phyloP scores from a whole-genome alignment of 345 rosid species.

The Aegle marmelos region DNA sequence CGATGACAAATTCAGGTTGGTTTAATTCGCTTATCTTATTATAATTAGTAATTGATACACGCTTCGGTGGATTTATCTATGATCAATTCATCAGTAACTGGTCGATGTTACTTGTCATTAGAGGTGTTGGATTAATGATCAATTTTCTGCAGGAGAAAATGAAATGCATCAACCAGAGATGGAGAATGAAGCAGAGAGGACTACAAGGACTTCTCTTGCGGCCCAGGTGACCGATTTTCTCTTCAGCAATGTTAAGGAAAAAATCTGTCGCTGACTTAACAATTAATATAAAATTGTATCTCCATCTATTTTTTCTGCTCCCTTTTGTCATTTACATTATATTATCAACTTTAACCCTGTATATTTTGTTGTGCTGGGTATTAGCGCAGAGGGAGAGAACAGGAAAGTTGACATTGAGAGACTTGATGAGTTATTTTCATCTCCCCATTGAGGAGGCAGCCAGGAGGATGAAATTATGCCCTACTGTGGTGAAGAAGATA shows the following conservation, averaged over 20 bases:
- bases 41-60: background rate
- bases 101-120: background rate
- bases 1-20: constrained; percentile 24
- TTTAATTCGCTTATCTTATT: background rate
- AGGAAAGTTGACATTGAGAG: constrained; percentile 34
- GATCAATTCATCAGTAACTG: background rate
- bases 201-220: constrained; percentile 16
- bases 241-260: background rate
- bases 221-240: constrained; percentile 33
- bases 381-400: constrained; percentile 57
- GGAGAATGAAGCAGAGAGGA: constrained; percentile 17
- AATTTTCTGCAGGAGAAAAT: constrained; percentile 13
- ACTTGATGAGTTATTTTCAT: constrained; percentile 39
- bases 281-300: background rate
- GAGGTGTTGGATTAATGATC: background rate
- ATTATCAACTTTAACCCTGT: background rate
- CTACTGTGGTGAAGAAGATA: constrained; percentile 59
- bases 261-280: too few relatives aligned
- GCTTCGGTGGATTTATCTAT: background rate
- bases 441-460: constrained; percentile 58
- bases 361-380: background rate
- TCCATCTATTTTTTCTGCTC: too few relatives aligned
- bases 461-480: constrained; percentile 36
- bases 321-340: background rate
- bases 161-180: constrained; percentile 11